Evolutionary conservation across 2,329 filamentous ascomycete species (phyloP), one percentile per base, ranked within the genome.

Genomic region (Arthrobotrys conoides): DNA sequence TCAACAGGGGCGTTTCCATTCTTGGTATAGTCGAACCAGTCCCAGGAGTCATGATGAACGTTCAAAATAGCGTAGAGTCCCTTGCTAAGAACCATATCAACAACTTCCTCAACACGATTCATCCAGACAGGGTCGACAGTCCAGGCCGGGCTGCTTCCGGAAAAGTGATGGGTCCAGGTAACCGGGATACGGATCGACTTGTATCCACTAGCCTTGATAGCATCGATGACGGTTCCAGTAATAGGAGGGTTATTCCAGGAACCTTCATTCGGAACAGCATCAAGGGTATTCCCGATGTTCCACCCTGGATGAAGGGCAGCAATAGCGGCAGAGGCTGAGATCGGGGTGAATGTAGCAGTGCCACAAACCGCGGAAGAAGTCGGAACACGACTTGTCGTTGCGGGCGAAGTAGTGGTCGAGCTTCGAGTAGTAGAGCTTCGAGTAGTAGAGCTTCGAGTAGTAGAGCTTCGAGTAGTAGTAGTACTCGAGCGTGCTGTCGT

Each of bases 201-300:
- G 84, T 89, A 90, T 0, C 89, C 89, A 0, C 87, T 85, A 0
- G 84, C 83, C 80, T 88, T 87, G 36, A 88, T 85, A 64, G 87
- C 84, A 46, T 87, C 84, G 69, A 90, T 88, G 0, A 88, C 89
- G 0, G 82, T 82, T 1, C 83, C 84, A 5, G 86, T 84, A 0
- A 89, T 88, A 0, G 87, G 85, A 0, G 86, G 84, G 71, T 90
- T 90, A 80, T 89, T 89, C 89, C 88, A 90, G 1, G 86, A 87
- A 2, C 88, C 88, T 82, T 90, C 89, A 57, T 86, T 84, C 3
- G 88, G 86, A 6, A 86, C 83, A 0, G 88, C 88, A 80, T 90
- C 89, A 20, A 90, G 85, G 0, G 88, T 89, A 71, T 90, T 90
- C 3, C 89, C 89, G 4, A 90, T 80, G 80, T 90, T 90, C 89